Evolutionary conservation across 1,139 yeast genomes (phyloP).

Genomic region (Yamadazyma diospyri): DNA sequence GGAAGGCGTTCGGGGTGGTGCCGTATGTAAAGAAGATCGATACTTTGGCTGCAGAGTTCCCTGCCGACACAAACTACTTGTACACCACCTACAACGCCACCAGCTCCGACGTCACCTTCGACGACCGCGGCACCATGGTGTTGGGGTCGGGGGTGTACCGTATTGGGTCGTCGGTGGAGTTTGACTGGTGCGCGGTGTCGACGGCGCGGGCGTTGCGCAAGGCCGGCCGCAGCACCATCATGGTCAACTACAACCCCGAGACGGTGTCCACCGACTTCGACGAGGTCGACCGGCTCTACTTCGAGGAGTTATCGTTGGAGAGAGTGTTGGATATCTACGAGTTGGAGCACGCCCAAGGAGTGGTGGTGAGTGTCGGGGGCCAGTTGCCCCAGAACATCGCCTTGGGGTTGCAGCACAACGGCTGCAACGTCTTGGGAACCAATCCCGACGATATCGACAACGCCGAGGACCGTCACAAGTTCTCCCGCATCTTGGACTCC

Average conservation of each 20-base stretch:
- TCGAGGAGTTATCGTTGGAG: conserved; percentile 92
- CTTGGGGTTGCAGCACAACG: conserved; percentile 71
- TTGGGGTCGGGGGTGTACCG: conserved; percentile 98
- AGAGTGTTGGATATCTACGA: conserved; percentile 97
- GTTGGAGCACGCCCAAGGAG: conserved; percentile 83
- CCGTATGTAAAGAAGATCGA: conserved; percentile 97
- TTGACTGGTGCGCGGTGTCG: conserved; percentile 99
- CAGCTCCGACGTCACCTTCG: conserved; percentile 75
- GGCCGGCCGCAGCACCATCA: conserved; percentile 83
- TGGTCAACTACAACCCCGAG: conserved; percentile 98
- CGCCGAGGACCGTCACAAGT: conserved; percentile 98
- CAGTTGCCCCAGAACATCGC: conserved; percentile 98
- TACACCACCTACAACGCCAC: conserved; percentile 96
- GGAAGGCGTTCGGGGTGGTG: conserved; percentile 73
- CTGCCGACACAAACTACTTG: conserved; percentile 92
- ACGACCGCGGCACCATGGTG: conserved; percentile 90
- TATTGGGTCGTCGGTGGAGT: conserved; percentile 97
- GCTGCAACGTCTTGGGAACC: conserved; percentile 90
- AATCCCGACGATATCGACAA: conserved; percentile 92
- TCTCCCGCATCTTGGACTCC: conserved; percentile 88
- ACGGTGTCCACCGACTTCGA: conserved; percentile 98
- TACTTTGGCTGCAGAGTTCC: conserved; percentile 98
- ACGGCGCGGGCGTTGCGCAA: conserved; percentile 93
- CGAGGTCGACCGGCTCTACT: conserved; percentile 95
- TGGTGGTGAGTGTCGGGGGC: conserved; percentile 96